phyloP scores from a whole-genome alignment of 2,329 filamentous ascomycete genomes.

The Apiospora sp. region DNA sequence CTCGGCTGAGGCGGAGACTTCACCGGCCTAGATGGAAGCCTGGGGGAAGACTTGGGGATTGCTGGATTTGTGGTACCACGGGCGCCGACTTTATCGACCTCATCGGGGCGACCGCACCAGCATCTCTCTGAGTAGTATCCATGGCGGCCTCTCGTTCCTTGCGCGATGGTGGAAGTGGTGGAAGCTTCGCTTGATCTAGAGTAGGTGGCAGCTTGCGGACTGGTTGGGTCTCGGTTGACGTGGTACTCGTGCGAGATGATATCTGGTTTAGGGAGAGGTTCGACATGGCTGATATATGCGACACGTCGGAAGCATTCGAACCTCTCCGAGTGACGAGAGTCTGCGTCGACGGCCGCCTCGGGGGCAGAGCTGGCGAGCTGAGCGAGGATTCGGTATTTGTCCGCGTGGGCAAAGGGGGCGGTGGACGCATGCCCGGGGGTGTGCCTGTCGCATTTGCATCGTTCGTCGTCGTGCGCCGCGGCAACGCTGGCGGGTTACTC shows the following conservation, averaged over 20 bases:
- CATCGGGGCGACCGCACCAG: constrained; percentile 43
- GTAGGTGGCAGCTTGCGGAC: constrained; percentile 60
- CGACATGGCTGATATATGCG: constrained; percentile 62
- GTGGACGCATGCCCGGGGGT: constrained; percentile 37
- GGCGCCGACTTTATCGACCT: constrained; percentile 49
- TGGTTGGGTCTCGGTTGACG: constrained; percentile 50
- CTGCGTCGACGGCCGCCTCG: constrained; percentile 57
- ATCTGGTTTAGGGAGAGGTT: constrained; percentile 56
- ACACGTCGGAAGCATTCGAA: constrained; percentile 66
- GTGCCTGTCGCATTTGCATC: constrained; percentile 29
- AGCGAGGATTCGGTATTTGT: constrained; percentile 49
- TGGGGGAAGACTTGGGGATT: constrained; percentile 56
- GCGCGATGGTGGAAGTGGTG: constrained; percentile 63
- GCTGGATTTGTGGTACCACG: constrained; percentile 40
- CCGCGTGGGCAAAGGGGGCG: constrained; percentile 48
- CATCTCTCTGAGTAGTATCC: constrained; percentile 45
- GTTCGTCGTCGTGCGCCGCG: constrained; percentile 47
- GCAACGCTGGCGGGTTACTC: constrained; percentile 46
- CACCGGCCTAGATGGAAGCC: constrained; percentile 58
- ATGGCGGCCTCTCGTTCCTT: constrained; percentile 59
- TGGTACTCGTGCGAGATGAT: constrained; percentile 58
- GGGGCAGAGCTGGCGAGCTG: constrained; percentile 57
- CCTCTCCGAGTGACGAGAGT: constrained; percentile 55
- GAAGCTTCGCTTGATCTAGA: constrained; percentile 64
- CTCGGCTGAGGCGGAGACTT: constrained; percentile 42